phyloP scores from a whole-genome alignment of 1,284 basidiomycete genomes.

The Mycosarcoma maydis region DNA sequence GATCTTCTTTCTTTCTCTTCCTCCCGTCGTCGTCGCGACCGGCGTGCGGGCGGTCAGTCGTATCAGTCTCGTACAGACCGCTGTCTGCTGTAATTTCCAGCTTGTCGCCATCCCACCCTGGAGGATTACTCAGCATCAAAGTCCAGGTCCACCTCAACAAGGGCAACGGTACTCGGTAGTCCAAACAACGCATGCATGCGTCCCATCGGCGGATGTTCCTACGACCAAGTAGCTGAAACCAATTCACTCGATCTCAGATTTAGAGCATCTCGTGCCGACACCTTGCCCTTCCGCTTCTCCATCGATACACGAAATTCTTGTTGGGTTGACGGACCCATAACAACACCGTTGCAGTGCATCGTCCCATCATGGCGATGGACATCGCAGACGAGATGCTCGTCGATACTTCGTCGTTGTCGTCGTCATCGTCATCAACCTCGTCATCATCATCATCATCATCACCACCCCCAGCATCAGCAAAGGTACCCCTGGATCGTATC shows the following conservation, averaged over 20 bases:
- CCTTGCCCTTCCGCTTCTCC: neutral
- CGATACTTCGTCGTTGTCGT: neutral
- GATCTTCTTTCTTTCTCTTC: constrained; percentile 6
- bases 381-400: constrained; percentile 14
- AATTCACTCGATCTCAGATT: too few species aligned
- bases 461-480: neutral
- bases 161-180: neutral
- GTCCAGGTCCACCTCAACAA: too few species aligned
- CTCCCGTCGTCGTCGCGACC: constrained; percentile 13
- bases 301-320: neutral
- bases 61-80: too few species aligned
- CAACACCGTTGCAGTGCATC: constrained; percentile 26
- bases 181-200: neutral
- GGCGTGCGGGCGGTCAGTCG: constrained; percentile 2
- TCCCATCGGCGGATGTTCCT: neutral
- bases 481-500: neutral
- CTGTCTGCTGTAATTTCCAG: too few species aligned
- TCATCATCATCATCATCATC: neutral
- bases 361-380: constrained; percentile 16
- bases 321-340: constrained; percentile 34
- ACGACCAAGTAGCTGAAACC: neutral
- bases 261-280: neutral
- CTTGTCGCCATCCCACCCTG: too few species aligned
- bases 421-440: neutral
- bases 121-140: too few species aligned